phyloP scores from a whole-genome alignment of 2,329 filamentous ascomycete genomes.

The Nothopassalora personata region DNA sequence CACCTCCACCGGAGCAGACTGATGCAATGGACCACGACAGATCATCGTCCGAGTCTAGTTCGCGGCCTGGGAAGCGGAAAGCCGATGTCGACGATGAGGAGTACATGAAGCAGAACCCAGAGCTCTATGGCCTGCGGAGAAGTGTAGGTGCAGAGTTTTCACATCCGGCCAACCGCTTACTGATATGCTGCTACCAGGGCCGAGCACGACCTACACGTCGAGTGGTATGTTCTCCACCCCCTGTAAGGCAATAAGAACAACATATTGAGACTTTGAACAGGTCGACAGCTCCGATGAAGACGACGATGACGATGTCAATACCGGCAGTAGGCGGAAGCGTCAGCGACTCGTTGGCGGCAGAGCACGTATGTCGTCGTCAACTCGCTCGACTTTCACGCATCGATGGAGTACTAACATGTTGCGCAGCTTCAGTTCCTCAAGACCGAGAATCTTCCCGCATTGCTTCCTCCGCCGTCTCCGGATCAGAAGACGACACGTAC shows the following conservation, averaged over 20 bases:
- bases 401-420: slow-evolving; percentile 26
- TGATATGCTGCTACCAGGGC: slow-evolving; percentile 41
- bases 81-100: slow-evolving; percentile 57
- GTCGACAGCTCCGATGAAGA: slow-evolving; percentile 59
- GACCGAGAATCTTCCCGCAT: slow-evolving; percentile 26
- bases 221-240: slow-evolving; percentile 44
- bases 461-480: slow-evolving; percentile 59
- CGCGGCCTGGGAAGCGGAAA: slow-evolving; percentile 65
- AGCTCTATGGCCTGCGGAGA: slow-evolving; percentile 87
- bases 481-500: slow-evolving; percentile 57
- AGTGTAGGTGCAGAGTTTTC: slow-evolving; percentile 59
- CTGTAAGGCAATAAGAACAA: background rate
- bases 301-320: slow-evolving; percentile 64
- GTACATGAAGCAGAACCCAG: slow-evolving; percentile 84
- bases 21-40: slow-evolving; percentile 52
- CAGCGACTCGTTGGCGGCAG: slow-evolving; percentile 61
- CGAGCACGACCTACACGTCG: slow-evolving; percentile 59
- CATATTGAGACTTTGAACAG: slow-evolving; percentile 32
- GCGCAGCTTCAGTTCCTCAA: slow-evolving; percentile 26
- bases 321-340: slow-evolving; percentile 55
- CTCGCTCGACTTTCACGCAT: slow-evolving; percentile 36
- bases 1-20: slow-evolving; percentile 39
- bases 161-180: slow-evolving; percentile 7
- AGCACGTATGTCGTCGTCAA: slow-evolving; percentile 48
- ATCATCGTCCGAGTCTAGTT: slow-evolving; percentile 67